Evolutionary conservation across 75 land plant species (phyloP).

Genomic region (Sequoiadendron giganteum): DNA sequence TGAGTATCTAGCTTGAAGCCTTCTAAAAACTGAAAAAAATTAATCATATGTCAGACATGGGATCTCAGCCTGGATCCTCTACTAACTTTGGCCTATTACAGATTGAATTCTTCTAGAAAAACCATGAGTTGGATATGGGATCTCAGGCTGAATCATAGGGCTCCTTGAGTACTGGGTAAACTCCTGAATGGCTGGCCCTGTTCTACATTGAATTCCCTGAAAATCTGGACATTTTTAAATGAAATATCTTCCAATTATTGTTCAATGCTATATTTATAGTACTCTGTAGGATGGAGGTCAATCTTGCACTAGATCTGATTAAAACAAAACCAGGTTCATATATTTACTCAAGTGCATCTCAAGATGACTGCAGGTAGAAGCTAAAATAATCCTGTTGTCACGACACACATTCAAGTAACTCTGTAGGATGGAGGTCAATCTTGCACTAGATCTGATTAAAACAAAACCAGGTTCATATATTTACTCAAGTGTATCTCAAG

Average conservation of each 20-base stretch:
- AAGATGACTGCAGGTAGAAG: not conserved
- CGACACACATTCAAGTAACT: too few relatives aligned
- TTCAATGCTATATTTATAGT: not conserved
- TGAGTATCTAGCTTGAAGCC: not conserved
- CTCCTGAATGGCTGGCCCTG: not conserved
- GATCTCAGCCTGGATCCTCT: not conserved
- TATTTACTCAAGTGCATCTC: not conserved
- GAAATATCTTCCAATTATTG: not conserved
- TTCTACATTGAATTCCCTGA: not conserved
- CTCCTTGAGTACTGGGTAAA: not conserved
- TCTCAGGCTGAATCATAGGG: too few relatives aligned
- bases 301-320: not conserved
- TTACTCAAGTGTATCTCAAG: not conserved
- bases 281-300: not conserved
- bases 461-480: not conserved
- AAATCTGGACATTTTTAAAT: not conserved
- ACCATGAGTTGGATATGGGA: not conserved
- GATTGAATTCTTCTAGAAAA: not conserved
- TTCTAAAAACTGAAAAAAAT: not conserved
- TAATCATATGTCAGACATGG: not conserved
- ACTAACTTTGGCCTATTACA: not conserved
- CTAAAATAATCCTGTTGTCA: not conserved
- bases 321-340: not conserved
- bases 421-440: not conserved
- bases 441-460: not conserved